These are phyloP conservation scores for Cryptococcus deneoformans DNA, from an alignment of 1,284 basidiomycete species.

Conservation along the genomic window DNA sequence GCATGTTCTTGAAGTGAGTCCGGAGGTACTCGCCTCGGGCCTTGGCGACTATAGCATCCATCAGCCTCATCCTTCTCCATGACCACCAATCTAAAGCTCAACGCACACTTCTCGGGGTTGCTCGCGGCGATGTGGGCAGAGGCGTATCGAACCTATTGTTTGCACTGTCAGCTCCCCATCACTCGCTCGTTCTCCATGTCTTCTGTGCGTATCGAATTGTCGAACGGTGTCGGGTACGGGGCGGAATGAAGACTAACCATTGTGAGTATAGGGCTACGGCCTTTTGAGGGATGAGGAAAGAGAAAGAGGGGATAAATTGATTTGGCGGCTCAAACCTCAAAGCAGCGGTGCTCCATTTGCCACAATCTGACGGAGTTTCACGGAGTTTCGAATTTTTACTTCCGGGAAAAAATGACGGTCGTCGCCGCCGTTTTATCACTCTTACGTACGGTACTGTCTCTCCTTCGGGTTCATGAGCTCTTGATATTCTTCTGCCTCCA, in stretches of 20 bases:
- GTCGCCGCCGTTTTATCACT: too few relatives aligned
- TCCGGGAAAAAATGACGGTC: too few relatives aligned
- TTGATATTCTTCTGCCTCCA: too few relatives aligned
- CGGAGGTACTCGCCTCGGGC: constrained; percentile 96
- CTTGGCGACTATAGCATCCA: constrained; percentile 63
- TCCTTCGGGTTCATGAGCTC: too few relatives aligned
- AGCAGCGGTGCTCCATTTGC: too few relatives aligned
- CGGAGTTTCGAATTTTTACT: too few relatives aligned
- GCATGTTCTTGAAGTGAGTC: constrained; percentile 99
- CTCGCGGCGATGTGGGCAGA: constrained; percentile 69
- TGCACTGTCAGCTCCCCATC: not conserved
- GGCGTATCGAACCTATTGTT: constrained; percentile 79
- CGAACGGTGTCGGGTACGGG: not conserved
- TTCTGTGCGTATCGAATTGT: not conserved
- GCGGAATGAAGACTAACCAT: not conserved
- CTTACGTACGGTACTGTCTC: too few relatives aligned
- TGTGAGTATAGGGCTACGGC: not conserved
- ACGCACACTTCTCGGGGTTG: constrained; percentile 91
- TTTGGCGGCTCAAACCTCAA: too few relatives aligned
- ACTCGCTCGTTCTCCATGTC: not conserved
- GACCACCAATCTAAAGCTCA: constrained; percentile 2
- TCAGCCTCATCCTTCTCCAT: constrained; percentile 6
- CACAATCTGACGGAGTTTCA: too few relatives aligned
- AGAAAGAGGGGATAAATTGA: not conserved
- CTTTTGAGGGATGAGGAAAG: constrained; percentile 3